Conservation (phyloP, 2,329 filamentous ascomycete genomes). For the Tolypocladium ovalisporum region DNA sequence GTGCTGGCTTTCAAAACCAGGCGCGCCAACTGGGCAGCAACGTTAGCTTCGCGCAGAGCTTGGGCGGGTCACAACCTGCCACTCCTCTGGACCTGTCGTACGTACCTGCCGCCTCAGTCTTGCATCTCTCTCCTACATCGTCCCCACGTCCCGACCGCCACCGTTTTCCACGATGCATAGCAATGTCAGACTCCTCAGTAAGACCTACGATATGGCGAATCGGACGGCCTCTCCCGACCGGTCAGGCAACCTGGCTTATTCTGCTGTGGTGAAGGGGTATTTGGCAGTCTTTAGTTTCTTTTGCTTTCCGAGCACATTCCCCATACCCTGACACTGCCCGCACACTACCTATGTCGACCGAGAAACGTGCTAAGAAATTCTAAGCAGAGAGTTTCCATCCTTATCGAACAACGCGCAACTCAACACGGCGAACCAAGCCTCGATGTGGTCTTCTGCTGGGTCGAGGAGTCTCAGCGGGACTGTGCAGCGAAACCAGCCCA, state of each 20-base stretch:
- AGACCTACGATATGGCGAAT: conserved; percentile 2
- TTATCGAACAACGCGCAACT: conserved; percentile 50
- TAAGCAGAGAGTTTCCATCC: conserved; percentile 55
- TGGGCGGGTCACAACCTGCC: conserved; percentile 50
- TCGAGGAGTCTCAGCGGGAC: conserved; percentile 36
- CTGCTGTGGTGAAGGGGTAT: conserved; percentile 21
- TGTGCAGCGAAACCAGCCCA: conserved; percentile 39
- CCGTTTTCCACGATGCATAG: conserved; percentile 3
- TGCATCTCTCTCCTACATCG: not conserved
- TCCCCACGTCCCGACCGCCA: not conserved
- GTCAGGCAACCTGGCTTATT: conserved; percentile 11
- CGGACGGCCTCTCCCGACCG: conserved; percentile 1
- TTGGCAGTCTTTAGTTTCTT: not conserved
- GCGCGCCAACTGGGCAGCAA: conserved; percentile 45
- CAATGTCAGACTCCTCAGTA: conserved; percentile 7
- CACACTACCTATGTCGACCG: conserved; percentile 20
- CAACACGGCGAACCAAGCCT: conserved; percentile 33
- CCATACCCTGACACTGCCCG: not conserved
- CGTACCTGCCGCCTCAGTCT: conserved; percentile 24
- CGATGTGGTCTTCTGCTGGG: conserved; percentile 43
- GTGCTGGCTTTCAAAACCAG: conserved; percentile 40
- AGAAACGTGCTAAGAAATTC: conserved; percentile 25
- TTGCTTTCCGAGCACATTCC: not conserved
- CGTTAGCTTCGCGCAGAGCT: conserved; percentile 56
- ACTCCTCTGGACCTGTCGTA: conserved; percentile 56